Evolutionary conservation across 441 rosid species (phyloP).

Genomic region (Gossypium lobatum): DNA sequence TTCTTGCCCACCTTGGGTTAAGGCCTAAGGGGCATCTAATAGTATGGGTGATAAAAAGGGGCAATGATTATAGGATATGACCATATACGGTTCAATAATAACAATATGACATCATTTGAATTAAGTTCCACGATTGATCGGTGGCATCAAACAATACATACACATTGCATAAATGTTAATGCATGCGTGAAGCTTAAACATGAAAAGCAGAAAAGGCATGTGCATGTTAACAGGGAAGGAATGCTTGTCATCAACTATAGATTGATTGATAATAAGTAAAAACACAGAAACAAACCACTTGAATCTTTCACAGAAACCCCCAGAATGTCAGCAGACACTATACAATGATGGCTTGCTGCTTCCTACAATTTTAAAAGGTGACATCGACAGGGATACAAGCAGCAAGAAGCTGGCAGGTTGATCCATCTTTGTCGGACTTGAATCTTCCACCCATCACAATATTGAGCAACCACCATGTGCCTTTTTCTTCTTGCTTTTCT

Average conservation of each 20-base stretch:
- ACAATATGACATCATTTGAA: background rate
- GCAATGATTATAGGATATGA: background rate
- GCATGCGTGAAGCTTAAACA: slow-evolving; percentile 16
- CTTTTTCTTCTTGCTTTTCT: slow-evolving; percentile 76
- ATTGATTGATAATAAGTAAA: slow-evolving; percentile 22
- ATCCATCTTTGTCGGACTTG: slow-evolving; percentile 28
- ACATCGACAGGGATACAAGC: background rate
- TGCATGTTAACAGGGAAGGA: slow-evolving; percentile 13
- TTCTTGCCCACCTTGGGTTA: background rate
- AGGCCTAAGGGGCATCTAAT: background rate
- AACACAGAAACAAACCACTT: slow-evolving; percentile 18
- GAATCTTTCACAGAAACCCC: slow-evolving; percentile 27
- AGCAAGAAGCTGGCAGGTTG: slow-evolving; percentile 15
- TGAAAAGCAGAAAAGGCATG: slow-evolving; percentile 4
- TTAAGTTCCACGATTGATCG: background rate
- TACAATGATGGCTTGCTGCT: slow-evolving; percentile 28
- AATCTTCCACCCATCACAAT: slow-evolving; percentile 45
- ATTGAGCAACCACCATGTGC: slow-evolving; percentile 58
- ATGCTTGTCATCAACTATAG: slow-evolving; percentile 24
- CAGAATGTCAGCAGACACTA: slow-evolving; percentile 30
- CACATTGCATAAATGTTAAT: background rate
- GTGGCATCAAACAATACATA: background rate
- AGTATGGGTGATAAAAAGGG: background rate
- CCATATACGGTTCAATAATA: background rate
- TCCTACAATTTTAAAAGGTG: slow-evolving; percentile 5